Base-by-base conservation (phyloP, 352 stramenopile genomes). In the Phytophthora europaea region DNA sequence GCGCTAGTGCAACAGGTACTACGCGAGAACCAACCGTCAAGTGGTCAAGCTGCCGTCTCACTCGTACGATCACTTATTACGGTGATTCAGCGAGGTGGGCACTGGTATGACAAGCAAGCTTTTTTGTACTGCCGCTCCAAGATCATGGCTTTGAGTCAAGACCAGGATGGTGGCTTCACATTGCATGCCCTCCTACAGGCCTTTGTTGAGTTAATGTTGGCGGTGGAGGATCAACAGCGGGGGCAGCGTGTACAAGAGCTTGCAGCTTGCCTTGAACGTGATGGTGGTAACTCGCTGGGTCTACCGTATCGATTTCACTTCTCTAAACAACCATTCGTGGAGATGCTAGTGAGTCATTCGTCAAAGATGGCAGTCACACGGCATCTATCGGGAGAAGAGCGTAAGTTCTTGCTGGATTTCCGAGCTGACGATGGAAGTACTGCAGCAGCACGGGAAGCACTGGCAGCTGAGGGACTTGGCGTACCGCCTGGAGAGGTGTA, bases 91-190 rank as follows among this genome's bases (percentile, higher is more conserved):
- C 78, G 73, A 4, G 88, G 89, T 18, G 78, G 84, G n/a, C 56
- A 61, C 18, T 97, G 90, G 90, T 81, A 84, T 53, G 84, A 93
- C 72, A 92, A 90, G 50, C 69, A 82, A 28, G 88, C 88, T 1
- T 63, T 95, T 50, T 73, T 97, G 2, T 97, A 91, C 50, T 95
- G 89, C 59, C 88, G 90, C 20, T 96, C 89, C 2, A 95, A 94
- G 75, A 94, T 97, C 48, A 95, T 94, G 78, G 77, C 76, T 26
- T 72, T 97, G 1, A 88, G 89, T 57, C 89, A 95, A 79, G 89
- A 97, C 12, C 87, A 95, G 60, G 88, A 96, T 45, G 81, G 82
- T 12, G 85, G 87, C 13, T 75, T 95, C 18, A 95, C 93, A 82
- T 59, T 93, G 9, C 91, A 88, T 34, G 76, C 87, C 13, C 67